These are phyloP conservation scores for Nigrospora osmanthi DNA, from an alignment of 2,329 filamentous ascomycete genomes.

Conservation along the genomic window DNA sequence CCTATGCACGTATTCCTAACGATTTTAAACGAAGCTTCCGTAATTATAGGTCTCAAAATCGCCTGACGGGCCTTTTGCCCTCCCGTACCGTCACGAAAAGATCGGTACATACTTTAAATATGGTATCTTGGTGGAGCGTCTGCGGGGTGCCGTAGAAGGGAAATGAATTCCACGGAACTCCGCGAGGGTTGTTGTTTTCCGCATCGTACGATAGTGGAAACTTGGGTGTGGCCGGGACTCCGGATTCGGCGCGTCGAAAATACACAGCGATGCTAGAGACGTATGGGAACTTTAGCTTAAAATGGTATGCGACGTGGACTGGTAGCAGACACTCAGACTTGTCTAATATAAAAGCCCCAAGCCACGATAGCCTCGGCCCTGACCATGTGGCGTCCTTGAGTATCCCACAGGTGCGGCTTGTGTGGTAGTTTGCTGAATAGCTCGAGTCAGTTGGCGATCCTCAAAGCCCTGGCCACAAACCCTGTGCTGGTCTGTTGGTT, in stretches of 20 bases:
- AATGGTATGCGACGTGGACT: background rate
- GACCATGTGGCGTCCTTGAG: background rate
- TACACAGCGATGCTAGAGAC: background rate
- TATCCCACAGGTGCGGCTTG: background rate
- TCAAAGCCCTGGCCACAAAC: background rate
- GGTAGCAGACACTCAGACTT: background rate
- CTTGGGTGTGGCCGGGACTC: background rate
- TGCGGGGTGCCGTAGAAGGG: background rate
- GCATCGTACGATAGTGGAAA: background rate
- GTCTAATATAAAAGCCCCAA: slow-evolving; percentile 1
- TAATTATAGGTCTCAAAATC: background rate
- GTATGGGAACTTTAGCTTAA: background rate
- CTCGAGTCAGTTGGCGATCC: background rate
- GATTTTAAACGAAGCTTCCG: background rate
- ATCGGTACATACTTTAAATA: background rate
- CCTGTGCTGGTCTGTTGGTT: background rate
- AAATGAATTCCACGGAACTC: background rate
- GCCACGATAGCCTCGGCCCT: background rate
- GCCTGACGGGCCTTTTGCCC: background rate
- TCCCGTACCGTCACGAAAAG: background rate
- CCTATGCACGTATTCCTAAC: background rate
- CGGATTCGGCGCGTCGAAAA: background rate
- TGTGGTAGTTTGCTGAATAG: background rate
- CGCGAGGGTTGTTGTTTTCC: background rate
- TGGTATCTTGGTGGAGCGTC: background rate